phyloP scores from a whole-genome alignment of 2,329 filamentous ascomycete genomes.

The Stachybotrys elegans region DNA sequence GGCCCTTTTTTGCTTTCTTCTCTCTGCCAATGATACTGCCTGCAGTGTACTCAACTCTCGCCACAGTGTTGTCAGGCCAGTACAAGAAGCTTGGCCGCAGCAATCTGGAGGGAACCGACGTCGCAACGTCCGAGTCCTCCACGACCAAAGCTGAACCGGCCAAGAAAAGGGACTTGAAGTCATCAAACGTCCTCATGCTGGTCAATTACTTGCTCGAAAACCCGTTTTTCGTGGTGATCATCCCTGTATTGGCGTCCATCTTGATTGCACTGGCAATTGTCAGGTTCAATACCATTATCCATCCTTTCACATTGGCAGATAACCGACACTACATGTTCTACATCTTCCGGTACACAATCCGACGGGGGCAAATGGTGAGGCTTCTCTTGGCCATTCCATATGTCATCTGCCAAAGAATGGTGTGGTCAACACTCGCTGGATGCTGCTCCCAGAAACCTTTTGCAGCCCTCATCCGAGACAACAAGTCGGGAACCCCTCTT shows the following conservation, averaged over 20 bases:
- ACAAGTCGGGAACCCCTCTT: no score
- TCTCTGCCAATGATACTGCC: constrained; percentile 72
- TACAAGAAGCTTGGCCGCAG: background rate
- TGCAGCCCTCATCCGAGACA: background rate
- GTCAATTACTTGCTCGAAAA: background rate
- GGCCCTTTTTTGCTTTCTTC: constrained; percentile 86
- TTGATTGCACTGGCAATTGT: constrained; percentile 45
- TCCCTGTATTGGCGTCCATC: constrained; percentile 30
- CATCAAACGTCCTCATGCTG: background rate
- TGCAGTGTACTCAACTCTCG: background rate
- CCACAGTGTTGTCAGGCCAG: background rate
- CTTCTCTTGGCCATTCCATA: constrained; percentile 69
- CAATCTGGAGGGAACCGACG: background rate
- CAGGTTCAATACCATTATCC: constrained; percentile 83
- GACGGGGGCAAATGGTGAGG: constrained; percentile 56
- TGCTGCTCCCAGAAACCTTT: constrained; percentile 10
- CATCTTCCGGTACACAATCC: constrained; percentile 79
- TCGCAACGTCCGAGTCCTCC: background rate
- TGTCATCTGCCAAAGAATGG: constrained; percentile 61
- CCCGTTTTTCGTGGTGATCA: constrained; percentile 24
- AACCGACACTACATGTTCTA: constrained; percentile 98
- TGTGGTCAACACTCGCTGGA: constrained; percentile 58
- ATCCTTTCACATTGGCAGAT: constrained; percentile 93
- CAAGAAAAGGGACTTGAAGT: background rate
- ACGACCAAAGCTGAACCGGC: background rate